Evolutionary conservation across 805 yeast genomes (phyloP).

Genomic region (Nakazawaea siamensis): DNA sequence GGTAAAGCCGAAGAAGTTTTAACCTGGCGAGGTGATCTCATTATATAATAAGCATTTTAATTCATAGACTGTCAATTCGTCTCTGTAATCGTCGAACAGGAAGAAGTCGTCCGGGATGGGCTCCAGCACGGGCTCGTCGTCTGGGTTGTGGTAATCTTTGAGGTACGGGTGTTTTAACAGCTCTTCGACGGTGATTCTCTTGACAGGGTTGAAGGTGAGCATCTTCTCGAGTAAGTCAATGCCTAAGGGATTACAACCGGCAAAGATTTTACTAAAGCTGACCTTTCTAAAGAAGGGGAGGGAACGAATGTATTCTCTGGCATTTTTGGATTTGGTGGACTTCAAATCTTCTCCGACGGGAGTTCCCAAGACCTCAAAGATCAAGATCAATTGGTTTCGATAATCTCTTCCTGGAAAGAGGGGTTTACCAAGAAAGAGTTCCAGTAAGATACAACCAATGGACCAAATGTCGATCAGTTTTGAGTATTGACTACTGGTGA

Average conservation of each 20-base stretch:
- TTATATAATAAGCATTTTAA: slow-evolving; percentile 44
- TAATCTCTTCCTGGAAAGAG: slow-evolving; percentile 73
- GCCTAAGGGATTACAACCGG: slow-evolving; percentile 39
- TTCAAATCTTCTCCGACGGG: slow-evolving; percentile 68
- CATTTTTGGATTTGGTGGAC: slow-evolving; percentile 65
- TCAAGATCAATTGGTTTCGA: slow-evolving; percentile 56
- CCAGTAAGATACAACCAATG: slow-evolving; percentile 72
- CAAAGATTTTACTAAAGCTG: slow-evolving; percentile 41
- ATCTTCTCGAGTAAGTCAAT: slow-evolving; percentile 62
- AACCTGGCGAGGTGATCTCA: slow-evolving; percentile 26
- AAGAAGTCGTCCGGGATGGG: slow-evolving; percentile 49
- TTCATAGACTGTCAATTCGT: slow-evolving; percentile 39
- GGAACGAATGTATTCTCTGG: slow-evolving; percentile 67
- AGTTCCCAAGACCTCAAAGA: slow-evolving; percentile 63
- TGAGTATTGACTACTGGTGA: slow-evolving; percentile 62
- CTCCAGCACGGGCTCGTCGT: slow-evolving; percentile 56
- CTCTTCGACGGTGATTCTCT: slow-evolving; percentile 74
- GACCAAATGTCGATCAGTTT: slow-evolving; percentile 79
- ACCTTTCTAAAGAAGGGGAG: slow-evolving; percentile 54
- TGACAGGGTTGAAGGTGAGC: slow-evolving; percentile 74
- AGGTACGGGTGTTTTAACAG: slow-evolving; percentile 85
- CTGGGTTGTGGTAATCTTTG: slow-evolving; percentile 57
- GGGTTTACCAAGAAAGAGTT: slow-evolving; percentile 53
- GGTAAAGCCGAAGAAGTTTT: slow-evolving; percentile 25
- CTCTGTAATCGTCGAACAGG: slow-evolving; percentile 45